A percentile compares a stretch with the other conserved stretches of the same genome.
Conservation (phyloP, 768 basidiomycete species). For the Suillus occidentalis region DNA sequence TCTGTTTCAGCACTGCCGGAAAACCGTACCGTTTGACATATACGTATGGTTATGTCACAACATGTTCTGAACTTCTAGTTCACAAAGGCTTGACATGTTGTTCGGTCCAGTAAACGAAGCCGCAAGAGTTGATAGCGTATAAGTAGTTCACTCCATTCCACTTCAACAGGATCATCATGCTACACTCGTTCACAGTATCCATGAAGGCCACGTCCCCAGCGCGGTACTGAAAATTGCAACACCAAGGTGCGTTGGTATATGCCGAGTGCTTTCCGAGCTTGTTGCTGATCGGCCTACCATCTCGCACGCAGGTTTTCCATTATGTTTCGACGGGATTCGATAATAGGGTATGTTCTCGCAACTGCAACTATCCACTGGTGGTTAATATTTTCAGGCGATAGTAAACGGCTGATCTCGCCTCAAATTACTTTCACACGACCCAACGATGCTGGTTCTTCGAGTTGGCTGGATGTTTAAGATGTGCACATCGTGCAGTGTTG, state of each 20-base stretch:
- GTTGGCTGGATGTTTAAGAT: not conserved
- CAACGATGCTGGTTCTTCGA: not conserved
- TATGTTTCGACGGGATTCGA: not conserved
- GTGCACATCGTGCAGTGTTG: not conserved
- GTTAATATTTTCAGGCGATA: not conserved
- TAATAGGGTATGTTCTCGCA: too few relatives aligned
- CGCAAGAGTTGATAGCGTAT: not conserved
- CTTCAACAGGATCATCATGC: not conserved
- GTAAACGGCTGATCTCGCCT: not conserved
- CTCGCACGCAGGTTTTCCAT: not conserved
- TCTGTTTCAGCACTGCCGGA: not conserved
- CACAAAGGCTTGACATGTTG: not conserved
- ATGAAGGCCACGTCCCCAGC: not conserved
- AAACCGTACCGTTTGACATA: not conserved
- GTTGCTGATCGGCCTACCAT: not conserved
- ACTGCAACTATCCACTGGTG: not conserved
- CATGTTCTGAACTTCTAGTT: not conserved
- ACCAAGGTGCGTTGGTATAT: not conserved
- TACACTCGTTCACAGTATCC: not conserved
- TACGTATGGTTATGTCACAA: not conserved
- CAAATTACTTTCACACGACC: not conserved
- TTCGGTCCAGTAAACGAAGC: not conserved
- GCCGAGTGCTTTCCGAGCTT: not conserved
- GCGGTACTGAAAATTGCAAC: not conserved
- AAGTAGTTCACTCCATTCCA: not conserved